These are phyloP conservation scores for Ceratocystis harringtonii DNA, from an alignment of 2,329 filamentous ascomycete species.

Conservation along the genomic window DNA sequence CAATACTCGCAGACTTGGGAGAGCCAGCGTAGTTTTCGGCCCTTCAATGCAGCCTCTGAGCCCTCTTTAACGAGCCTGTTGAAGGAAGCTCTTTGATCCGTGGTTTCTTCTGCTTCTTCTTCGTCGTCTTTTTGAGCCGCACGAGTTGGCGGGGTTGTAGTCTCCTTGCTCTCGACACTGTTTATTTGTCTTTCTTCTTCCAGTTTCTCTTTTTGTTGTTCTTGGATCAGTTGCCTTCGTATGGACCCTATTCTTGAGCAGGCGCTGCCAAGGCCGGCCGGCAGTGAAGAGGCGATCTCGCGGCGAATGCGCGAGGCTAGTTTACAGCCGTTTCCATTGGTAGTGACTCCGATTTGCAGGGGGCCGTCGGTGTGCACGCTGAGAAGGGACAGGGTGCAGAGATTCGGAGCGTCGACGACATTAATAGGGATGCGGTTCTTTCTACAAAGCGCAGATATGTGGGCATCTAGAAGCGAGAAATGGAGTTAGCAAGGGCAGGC, in stretches of 20 bases:
- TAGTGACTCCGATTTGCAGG: slow-evolving; percentile 87
- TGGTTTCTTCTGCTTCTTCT: slow-evolving; percentile 39
- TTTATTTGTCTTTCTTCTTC: neutral
- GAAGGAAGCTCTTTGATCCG: slow-evolving; percentile 65
- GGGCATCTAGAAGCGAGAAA: slow-evolving; percentile 32
- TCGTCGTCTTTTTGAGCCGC: slow-evolving; percentile 16
- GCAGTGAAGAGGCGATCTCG: slow-evolving; percentile 71
- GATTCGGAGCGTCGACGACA: slow-evolving; percentile 68
- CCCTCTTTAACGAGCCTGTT: slow-evolving; percentile 67
- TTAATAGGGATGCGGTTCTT: slow-evolving; percentile 81
- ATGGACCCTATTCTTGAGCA: slow-evolving; percentile 64
- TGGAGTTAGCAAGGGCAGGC: neutral
- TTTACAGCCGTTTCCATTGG: slow-evolving; percentile 88
- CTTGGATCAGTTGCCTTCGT: slow-evolving; percentile 55
- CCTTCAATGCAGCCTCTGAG: slow-evolving; percentile 59
- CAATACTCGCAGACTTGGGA: slow-evolving; percentile 97
- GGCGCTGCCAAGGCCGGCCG: slow-evolving; percentile 57
- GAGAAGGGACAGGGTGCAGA: slow-evolving; percentile 81
- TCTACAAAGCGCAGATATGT: slow-evolving; percentile 61
- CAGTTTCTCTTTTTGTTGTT: slow-evolving; percentile 37
- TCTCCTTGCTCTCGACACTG: neutral
- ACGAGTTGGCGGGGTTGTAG: slow-evolving; percentile 17
- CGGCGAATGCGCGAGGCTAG: slow-evolving; percentile 76
- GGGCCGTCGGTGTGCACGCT: slow-evolving; percentile 83
- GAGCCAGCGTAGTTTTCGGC: slow-evolving; percentile 77